These are phyloP conservation scores for Hypoxylon fragiforme DNA, from an alignment of 495 filamentous ascomycete genomes.

Conservation along the genomic window DNA sequence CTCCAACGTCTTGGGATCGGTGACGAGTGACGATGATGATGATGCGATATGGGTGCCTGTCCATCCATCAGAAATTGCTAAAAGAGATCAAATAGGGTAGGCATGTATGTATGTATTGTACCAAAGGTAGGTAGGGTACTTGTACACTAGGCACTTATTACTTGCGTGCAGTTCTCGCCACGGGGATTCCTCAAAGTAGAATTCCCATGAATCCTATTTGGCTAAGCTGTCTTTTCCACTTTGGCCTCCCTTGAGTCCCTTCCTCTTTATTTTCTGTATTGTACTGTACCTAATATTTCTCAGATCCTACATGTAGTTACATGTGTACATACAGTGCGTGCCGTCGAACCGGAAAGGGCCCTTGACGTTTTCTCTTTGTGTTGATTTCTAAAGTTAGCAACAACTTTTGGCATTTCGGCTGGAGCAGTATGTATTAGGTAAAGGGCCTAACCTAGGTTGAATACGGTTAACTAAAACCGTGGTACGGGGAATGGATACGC, in stretches of 20 bases:
- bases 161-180: too few relatives aligned
- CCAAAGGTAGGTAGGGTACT: conserved; percentile 3
- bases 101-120: conserved; percentile 6
- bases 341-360: not conserved
- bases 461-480: too few relatives aligned
- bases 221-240: not conserved
- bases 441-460: too few relatives aligned
- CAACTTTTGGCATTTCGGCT: not conserved
- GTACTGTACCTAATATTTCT: too few relatives aligned
- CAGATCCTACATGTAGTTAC: not conserved
- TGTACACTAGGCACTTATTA: too few relatives aligned
- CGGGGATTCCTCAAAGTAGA: too few relatives aligned
- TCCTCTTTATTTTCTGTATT: not conserved
- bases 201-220: conserved; percentile 4
- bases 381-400: conserved; percentile 21
- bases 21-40: conserved; percentile 4
- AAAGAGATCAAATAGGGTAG: too few relatives aligned
- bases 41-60: conserved; percentile 1
- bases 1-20: conserved; percentile 22
- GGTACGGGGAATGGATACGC: conserved; percentile 9
- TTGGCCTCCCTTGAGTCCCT: too few relatives aligned
- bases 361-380: conserved; percentile 1
- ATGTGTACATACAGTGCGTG: not conserved
- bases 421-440: not conserved
- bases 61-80: not conserved